Evolutionary conservation across 2,329 filamentous ascomycete genomes (phyloP), one percentile per base, ranked within the genome.

Genomic region (Didymella segeticola): DNA sequence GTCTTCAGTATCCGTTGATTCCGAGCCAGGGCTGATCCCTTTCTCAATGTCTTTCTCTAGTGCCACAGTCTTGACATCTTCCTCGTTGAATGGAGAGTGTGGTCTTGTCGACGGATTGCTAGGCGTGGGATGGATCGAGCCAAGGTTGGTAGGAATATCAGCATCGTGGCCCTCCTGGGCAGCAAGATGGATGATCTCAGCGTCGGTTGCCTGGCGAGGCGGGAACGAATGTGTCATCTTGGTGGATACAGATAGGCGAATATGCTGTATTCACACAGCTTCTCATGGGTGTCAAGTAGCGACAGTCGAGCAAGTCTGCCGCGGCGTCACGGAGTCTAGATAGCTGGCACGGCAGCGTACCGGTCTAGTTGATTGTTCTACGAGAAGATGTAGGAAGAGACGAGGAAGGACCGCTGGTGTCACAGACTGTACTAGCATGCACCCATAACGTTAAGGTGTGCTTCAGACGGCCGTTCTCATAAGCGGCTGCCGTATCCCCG

Each of bases 121-220:
- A 3, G 47, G 30, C 6, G 60, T 52, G 36, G 58, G 49, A n/a
- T 50, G 57, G 39, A 74, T 63, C 2, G 67, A 67, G 19, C 74
- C 71, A 7, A 64, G 43, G 39, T 72, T 73, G 23, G 62, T 63
- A 23, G 71, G 70, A 25, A 76, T 75, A 47, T 77, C 74, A 42
- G 74, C 72, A 62, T 77, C 73, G 39, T 77, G 74, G 9, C 71
- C 70, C 61, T 77, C 75, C 14, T 69, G 62, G 27, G 56, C 67
- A 11, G 75, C 72, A 12, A 73, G 61, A 8, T 71, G 66, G 34
- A 74, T 67, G 15, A 75, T 69, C 39, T 75, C 72, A 49, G 64
- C 69, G 34, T 64, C 58, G 5, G 67, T 68, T 1, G 68, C 66
- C 17, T 65, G 61, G n/a, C 33, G 25, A 8, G 38, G n/a, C 17